Evolutionary conservation across 768 basidiomycete genomes (phyloP).

Genomic region (Termitomyces eurrhizus): DNA sequence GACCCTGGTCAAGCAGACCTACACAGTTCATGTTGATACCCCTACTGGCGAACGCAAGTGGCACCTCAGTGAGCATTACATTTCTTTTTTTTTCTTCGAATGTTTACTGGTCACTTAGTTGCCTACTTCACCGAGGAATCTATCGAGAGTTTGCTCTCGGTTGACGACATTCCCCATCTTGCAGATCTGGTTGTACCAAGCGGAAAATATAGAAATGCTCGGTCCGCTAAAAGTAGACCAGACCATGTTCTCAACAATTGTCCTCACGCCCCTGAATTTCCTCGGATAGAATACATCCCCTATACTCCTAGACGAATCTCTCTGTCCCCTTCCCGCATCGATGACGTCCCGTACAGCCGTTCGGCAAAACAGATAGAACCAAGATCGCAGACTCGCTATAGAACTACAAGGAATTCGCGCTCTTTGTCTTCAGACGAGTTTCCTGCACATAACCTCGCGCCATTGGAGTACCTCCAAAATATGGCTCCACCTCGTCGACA

Average conservation of each 20-base stretch:
- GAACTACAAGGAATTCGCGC: conserved; percentile 19
- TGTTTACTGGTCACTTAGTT: conserved; percentile 39
- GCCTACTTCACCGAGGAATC: conserved; percentile 79
- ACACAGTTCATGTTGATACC: conserved; percentile 73
- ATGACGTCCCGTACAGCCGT: conserved; percentile 13
- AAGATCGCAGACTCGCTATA: conserved; percentile 3
- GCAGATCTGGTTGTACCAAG: conserved; percentile 53
- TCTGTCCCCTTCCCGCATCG: conserved; percentile 16
- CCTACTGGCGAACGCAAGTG: conserved; percentile 68
- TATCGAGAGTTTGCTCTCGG: conserved; percentile 50
- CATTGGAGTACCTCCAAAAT: conserved; percentile 65
- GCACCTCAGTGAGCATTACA: conserved; percentile 62
- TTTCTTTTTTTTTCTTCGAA: not conserved
- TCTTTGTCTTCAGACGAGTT: conserved; percentile 28
- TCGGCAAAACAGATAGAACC: conserved; percentile 6
- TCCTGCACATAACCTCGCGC: conserved; percentile 44
- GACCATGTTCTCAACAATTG: conserved; percentile 48
- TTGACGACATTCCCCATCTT: conserved; percentile 59
- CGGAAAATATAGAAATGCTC: conserved; percentile 68
- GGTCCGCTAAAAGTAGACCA: conserved; percentile 55
- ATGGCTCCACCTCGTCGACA: conserved; percentile 62
- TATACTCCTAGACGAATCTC: conserved; percentile 32
- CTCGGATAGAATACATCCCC: conserved; percentile 42
- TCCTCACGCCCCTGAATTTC: conserved; percentile 30
- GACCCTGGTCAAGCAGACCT: conserved; percentile 74